Percentiles rank a stretch among this genome's conserved stretches.
Conservation (phyloP, 148 eudicot genomes). For the Silene latifolia region DNA sequence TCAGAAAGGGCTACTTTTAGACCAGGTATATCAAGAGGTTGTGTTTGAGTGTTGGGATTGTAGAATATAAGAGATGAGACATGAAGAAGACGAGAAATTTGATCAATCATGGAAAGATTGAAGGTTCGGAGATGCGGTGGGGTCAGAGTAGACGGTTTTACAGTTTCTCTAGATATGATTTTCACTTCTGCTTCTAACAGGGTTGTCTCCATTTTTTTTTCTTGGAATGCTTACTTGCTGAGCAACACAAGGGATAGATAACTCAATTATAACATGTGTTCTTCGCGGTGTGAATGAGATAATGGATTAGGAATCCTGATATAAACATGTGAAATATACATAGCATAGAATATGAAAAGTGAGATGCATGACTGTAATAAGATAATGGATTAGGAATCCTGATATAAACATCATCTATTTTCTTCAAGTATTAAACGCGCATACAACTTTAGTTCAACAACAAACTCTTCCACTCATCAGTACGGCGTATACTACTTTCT, state of each 20-base stretch:
- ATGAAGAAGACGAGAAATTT: background rate
- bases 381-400: too few relatives aligned
- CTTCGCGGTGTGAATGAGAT: constrained; percentile 1
- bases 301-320: background rate
- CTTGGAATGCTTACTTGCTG: background rate
- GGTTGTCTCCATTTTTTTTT: constrained; percentile 6
- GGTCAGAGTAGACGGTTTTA: constrained; percentile 10
- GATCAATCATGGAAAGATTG: constrained; percentile 16
- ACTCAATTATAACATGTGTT: background rate
- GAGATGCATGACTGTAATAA: too few relatives aligned
- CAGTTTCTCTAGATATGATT: constrained; percentile 11
- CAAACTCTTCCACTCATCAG: too few relatives aligned
- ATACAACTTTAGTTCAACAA: too few relatives aligned
- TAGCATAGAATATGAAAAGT: too few relatives aligned
- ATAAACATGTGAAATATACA: background rate
- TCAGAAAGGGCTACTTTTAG: background rate
- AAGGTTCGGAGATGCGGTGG: constrained; percentile 5
- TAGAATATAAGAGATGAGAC: constrained; percentile 16
- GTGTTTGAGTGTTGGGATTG: background rate
- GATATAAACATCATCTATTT: too few relatives aligned
- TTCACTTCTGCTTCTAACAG: constrained; percentile 9
- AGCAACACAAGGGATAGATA: background rate
- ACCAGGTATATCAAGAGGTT: background rate
- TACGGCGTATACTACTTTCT: too few relatives aligned
- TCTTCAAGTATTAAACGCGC: too few relatives aligned